Evolutionary conservation across 2,329 filamentous ascomycete genomes (phyloP).

Genomic region (Leptographium lundbergii): DNA sequence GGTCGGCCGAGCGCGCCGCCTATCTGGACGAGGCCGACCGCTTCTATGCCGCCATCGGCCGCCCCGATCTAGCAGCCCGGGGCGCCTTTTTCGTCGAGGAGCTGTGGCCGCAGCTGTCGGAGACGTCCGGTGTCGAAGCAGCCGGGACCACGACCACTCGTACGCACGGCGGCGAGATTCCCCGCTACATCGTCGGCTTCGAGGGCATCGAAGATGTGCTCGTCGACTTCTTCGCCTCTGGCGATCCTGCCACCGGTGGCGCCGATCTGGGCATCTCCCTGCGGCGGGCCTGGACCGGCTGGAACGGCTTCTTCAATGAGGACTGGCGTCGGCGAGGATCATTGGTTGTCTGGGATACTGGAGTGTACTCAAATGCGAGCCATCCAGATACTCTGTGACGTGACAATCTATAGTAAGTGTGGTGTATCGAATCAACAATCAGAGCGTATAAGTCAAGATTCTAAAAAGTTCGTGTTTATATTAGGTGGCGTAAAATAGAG

Average conservation of each 20-base stretch:
- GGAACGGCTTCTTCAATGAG: constrained; percentile 51
- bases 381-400: constrained; percentile 7
- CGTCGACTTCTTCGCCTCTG: constrained; percentile 28
- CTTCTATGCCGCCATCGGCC: constrained; percentile 59
- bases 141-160: neutral
- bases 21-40: constrained; percentile 87
- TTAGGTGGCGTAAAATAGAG: neutral
- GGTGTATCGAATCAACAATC: neutral
- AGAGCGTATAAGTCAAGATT: neutral
- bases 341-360: constrained; percentile 48
- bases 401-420: neutral
- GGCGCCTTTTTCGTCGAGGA: constrained; percentile 40
- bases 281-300: constrained; percentile 39
- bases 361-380: constrained; percentile 17
- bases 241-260: constrained; percentile 17
- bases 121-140: neutral
- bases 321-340: constrained; percentile 43
- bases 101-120: constrained; percentile 28
- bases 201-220: constrained; percentile 40
- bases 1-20: constrained; percentile 42
- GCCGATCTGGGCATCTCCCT: constrained; percentile 28
- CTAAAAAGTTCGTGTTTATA: neutral
- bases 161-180: constrained; percentile 24
- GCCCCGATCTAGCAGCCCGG: neutral
- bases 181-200: constrained; percentile 49